phyloP scores from a whole-genome alignment of 441 rosid genomes.

The Croton laevigatus region DNA sequence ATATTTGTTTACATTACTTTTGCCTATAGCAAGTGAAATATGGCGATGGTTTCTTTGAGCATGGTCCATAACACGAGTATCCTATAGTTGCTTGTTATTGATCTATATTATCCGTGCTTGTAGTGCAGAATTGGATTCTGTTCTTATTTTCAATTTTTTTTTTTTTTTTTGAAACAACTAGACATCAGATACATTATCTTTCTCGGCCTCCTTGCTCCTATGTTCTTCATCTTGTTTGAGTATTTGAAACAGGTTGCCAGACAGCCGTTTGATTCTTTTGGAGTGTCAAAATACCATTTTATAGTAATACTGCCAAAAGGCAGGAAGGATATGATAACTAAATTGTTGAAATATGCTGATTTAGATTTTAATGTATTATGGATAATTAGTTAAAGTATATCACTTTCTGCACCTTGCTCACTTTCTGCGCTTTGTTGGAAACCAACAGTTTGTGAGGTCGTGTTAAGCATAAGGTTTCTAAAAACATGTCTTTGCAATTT shows the following conservation, averaged over 20 bases:
- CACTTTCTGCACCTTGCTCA: neutral
- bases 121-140: neutral
- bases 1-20: neutral
- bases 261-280: neutral
- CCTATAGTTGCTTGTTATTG: neutral
- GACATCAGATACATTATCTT: neutral
- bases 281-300: neutral
- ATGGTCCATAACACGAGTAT: neutral
- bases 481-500: constrained; percentile 7
- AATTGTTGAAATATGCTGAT: neutral
- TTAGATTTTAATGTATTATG: neutral
- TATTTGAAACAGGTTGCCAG: neutral
- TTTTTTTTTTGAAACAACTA: neutral
- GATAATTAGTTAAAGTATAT: neutral
- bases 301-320: neutral
- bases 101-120: neutral
- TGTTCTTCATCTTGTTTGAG: neutral
- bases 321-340: neutral
- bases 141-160: neutral
- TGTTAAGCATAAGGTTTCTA: constrained; percentile 1
- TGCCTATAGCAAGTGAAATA: neutral
- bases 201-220: neutral
- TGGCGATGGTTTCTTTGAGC: neutral
- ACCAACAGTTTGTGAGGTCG: neutral
- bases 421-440: constrained; percentile 1